Evolutionary conservation across 805 yeast species (phyloP), one percentile per base, ranked within the genome.

Genomic region (Ascoidea rubescens): DNA sequence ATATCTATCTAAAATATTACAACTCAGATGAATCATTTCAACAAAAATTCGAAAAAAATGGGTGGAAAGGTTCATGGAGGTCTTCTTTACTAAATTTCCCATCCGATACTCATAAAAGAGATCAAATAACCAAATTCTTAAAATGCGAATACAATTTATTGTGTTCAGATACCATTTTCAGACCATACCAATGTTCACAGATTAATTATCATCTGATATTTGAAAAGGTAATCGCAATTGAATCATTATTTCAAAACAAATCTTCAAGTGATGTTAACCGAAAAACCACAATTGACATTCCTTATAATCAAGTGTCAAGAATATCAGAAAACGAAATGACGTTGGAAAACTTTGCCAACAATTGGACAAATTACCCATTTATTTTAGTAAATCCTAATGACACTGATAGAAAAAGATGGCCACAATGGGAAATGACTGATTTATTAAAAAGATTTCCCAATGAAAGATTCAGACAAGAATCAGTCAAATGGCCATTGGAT

Each of bases 21-120:
- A 48, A 49, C 5, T 43, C 44, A 10, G 44, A 49, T 28, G 30
- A 49, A 14, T 30, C 7, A 48, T 32, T 47, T 32, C 30, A 6
- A 33, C 16, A 12, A n/a, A 43, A 46, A n/a, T 28, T 43, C 5
- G 30, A 45, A 28, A 17, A 28, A 17, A 47, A 31, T 17, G 42
- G 48, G 42, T 55, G 96, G 96, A 63, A 60, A 33, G 96, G 96
- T 0, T 76, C 88, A 1, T 89, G 96, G 96, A 74, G 90, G 58
- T 68, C 75, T 45, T 80, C 91, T 2, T 68, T 77, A 42, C 64
- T 79, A 55, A 62, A 66, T 0, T 55, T 72, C n/a, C 59, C 66
- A 5, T 21, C 3, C 28, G 28, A 21, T 21, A 21, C 3, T 21
- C 28, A 21, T 21, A 21, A 54, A 50, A 4, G 60, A 57, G 6